Conservation (phyloP, 2,329 filamentous ascomycete genomes). For the Colletotrichum tropicicola region DNA sequence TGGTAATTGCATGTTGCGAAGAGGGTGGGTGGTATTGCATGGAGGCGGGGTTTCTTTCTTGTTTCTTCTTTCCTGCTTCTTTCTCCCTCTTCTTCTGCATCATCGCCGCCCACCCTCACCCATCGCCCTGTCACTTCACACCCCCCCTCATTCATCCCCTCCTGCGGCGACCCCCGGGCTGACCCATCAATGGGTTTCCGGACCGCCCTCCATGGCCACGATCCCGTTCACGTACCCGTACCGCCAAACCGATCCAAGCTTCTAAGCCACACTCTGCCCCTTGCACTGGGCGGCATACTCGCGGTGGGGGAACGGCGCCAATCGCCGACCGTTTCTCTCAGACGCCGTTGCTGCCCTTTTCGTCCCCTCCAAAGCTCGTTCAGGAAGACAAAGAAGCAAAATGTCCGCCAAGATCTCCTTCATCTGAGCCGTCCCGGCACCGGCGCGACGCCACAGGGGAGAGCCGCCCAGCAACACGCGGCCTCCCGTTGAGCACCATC, state of each 20-base stretch:
- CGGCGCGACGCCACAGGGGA: slow-evolving; percentile 20
- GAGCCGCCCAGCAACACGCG: not conserved
- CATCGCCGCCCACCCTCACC: not conserved
- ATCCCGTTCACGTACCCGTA: not conserved
- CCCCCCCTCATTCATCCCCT: not conserved
- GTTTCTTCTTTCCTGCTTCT: not conserved
- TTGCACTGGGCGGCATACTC: slow-evolving; percentile 17
- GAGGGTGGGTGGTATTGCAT: slow-evolving; percentile 11
- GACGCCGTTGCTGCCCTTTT: slow-evolving; percentile 4
- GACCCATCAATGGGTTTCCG: slow-evolving; percentile 17
- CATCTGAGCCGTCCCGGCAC: slow-evolving; percentile 9
- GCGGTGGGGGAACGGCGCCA: slow-evolving; percentile 17
- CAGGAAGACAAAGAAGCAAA: slow-evolving; percentile 12
- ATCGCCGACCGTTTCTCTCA: not conserved
- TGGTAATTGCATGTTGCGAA: not conserved
- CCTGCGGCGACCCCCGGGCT: not conserved
- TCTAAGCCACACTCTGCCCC: slow-evolving; percentile 8
- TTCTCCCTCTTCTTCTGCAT: not conserved
- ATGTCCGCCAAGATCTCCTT: not conserved
- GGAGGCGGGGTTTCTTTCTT: not conserved
- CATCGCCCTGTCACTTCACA: not conserved
- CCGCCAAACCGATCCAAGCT: slow-evolving; percentile 9
- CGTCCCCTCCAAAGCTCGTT: slow-evolving; percentile 1
- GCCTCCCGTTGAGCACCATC: not conserved
- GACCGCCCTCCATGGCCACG: slow-evolving; percentile 16